Base-by-base conservation (phyloP, 1,139 yeast species). In the Yamadazyma diospyri region DNA sequence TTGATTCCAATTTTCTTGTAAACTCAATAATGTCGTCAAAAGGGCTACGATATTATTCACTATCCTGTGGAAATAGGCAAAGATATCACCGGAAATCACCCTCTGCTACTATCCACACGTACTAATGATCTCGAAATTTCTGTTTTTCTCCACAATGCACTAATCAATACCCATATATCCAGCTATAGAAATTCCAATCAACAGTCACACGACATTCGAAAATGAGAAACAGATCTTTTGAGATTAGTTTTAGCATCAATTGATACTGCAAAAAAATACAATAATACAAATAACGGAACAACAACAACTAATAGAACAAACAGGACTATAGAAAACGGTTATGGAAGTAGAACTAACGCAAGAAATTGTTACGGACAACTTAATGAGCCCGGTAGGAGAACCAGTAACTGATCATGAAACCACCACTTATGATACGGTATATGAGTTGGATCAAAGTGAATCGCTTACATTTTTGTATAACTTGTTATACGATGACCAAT, bases 371-470 rank as follows among this genome's bases (percentile, higher is more conserved):
- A 27, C 29, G 5, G 29, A 19, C 11, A 27, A 27, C 13, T 8
- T 18, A 23, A 23, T 5, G 10, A 23, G 16, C 13, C 20, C 11
- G 28, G 20, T 16, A 16, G 13, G 25, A 11, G 16, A 22, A 10
- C 16, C 17, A 16, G 17, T 26, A 23, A 30, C 27, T n/a, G 16
- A 33, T 16, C 15, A 14, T 15, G 18, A 10, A 10, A 19, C 20
- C 9, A 30, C 26, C 27, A 37, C 19, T 40, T 12, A 37, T 15
- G 40, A 45, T 30, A 55, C 59, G 29, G 69, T 64, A 33, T 67
- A 64, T 40, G 73, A 67, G 39, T 49, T 65, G 27, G 60, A 53
- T 43, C 69, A 57, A 41, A 64, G 70, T 2, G 72, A 67, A 39
- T 62, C 70, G 4, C 48, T 65, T 19, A 59, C 67, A 2, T 66